Evolutionary conservation across 2,329 filamentous ascomycete genomes (phyloP), one percentile per base, ranked within the genome.

Genomic region (Xylaria sp.): DNA sequence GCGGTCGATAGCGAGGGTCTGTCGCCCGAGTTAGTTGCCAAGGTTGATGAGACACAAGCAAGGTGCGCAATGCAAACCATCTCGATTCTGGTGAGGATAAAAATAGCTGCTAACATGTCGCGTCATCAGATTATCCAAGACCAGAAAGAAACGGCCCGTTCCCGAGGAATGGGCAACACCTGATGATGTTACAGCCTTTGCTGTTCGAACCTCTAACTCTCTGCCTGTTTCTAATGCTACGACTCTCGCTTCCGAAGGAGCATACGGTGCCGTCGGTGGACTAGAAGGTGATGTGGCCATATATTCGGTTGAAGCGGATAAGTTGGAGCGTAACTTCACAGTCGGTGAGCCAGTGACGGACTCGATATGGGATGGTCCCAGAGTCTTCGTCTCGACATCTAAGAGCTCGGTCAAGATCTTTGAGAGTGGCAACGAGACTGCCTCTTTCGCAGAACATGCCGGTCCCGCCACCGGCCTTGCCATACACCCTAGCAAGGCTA

Each of bases 101-200:
- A 73, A 7, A 39, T n/a, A n/a, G n/a, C n/a, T n/a, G 44, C 56
- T 70, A 44, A 76, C 28, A 48, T 48, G 28, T 59, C 8, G 23
- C 10, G 18, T 74, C 71, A 71, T 75, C 68, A 97, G 93, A 76
- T 87, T 98, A 68, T 96, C 93, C 68, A 93, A 94, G 79, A 92
- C 92, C 57, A 92, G 96, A 77, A 93, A 95, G 83, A 98, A 97
- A 87, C 92, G 96, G 70, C 88, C 93, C 8, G 84, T 97, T 44
- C 95, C 96, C 37, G 89, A 92, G 70, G 93, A 88, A 65, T 98
- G 96, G 95, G 92, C 90, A 3, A 93, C 91, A 6, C 81, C 88
- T 54, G 93, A 97, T 62, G 87, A 89, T 6, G 85, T 99, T 10
- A 80, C 85, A 3, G 77, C 83, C 0, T 85, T 88, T 68, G 78